These are phyloP conservation scores for Papiliotrema nemorosa DNA, from an alignment of 1,284 basidiomycete species.

Conservation along the genomic window DNA sequence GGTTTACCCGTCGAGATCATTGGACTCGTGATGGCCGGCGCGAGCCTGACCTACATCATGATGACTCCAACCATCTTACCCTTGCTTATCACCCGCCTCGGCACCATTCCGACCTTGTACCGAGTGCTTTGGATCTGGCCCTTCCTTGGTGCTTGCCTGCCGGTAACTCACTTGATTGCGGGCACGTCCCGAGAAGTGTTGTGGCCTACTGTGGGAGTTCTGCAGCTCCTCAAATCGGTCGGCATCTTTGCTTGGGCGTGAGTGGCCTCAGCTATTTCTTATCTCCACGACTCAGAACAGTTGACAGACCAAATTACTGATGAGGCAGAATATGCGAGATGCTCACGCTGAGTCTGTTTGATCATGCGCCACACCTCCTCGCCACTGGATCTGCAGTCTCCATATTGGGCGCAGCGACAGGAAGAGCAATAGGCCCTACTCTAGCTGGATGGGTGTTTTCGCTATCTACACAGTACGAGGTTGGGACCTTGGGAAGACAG, in stretches of 20 bases:
- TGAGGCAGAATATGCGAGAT: slow-evolving; percentile 18
- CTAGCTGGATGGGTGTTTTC: slow-evolving; percentile 27
- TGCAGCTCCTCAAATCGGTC: slow-evolving; percentile 9
- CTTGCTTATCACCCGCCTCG: slow-evolving; percentile 11
- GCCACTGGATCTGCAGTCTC: slow-evolving; percentile 23
- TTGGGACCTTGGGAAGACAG: slow-evolving; percentile 20
- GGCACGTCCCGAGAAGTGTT: slow-evolving; percentile 7
- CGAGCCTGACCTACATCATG: slow-evolving; percentile 14
- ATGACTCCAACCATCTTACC: slow-evolving; percentile 18
- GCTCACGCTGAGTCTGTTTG: slow-evolving; percentile 15
- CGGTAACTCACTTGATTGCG: slow-evolving; percentile 15
- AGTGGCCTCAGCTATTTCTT: too few relatives aligned
- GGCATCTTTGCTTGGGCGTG: slow-evolving; percentile 21
- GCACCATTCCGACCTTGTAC: slow-evolving; percentile 2
- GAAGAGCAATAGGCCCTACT: slow-evolving; percentile 20
- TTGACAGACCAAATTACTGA: too few relatives aligned
- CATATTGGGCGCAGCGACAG: slow-evolving; percentile 18
- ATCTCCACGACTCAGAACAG: too few relatives aligned
- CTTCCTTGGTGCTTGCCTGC: slow-evolving; percentile 14
- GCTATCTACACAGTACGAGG: slow-evolving; percentile 16
- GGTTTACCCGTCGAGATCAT: slow-evolving; percentile 17
- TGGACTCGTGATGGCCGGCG: slow-evolving; percentile 15
- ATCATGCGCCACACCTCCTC: slow-evolving; percentile 23
- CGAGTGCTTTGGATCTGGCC: slow-evolving; percentile 12
- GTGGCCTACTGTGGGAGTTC: slow-evolving; percentile 12